Base-by-base conservation (phyloP, 352 stramenopile genomes). In the Phytophthora pistaciae region DNA sequence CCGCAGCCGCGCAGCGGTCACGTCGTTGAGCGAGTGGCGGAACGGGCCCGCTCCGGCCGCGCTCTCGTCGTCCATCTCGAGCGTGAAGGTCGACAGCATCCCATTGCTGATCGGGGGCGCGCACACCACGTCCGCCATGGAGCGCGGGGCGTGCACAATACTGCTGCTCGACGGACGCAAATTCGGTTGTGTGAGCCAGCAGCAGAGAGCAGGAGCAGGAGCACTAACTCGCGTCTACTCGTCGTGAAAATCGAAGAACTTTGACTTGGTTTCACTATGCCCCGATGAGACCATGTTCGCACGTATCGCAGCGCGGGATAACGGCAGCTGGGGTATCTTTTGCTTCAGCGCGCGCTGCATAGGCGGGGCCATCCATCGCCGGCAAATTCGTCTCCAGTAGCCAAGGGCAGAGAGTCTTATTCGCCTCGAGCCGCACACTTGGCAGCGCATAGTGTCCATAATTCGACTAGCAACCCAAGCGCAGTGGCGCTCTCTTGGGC, bases 21-120 rank as follows among this genome's bases (percentile, higher is more conserved):
- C 79, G 46, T 88, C 79, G 52, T 68, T 79, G 33, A 73, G 67
- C 49, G 70, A 75, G 40, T 60, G 53, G 3, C 59, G 58, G 16
- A 69, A 44, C 49, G 69, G 52, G 36, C 59, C 29, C 52, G 14
- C 11, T 1, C 29, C 29, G 36, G 36, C 11, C 11, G 4, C 56
- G 53, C n/a, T n/a, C 13, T 81, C 70, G 53, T 82, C 77, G 58
- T 79, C 74, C 64, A 84, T 75, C 53, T 80, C 77, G 52, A 84
- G 23, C 13, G 77, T 80, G 18, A 68, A 76, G 23, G 64, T 44
- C 1, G 77, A 81, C 6, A 79, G 60, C 42, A 81, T 64, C 8
- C 73, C 73, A 48, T 67, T 72, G 61, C 74, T 80, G 4, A 70
- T 38, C 5, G 33, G 36, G 10, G 73, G 68, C 53, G 64, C 58